Evolutionary conservation across 202 grass and related monocot species (phyloP).

Genomic region (Hordeum pubiflorum): DNA sequence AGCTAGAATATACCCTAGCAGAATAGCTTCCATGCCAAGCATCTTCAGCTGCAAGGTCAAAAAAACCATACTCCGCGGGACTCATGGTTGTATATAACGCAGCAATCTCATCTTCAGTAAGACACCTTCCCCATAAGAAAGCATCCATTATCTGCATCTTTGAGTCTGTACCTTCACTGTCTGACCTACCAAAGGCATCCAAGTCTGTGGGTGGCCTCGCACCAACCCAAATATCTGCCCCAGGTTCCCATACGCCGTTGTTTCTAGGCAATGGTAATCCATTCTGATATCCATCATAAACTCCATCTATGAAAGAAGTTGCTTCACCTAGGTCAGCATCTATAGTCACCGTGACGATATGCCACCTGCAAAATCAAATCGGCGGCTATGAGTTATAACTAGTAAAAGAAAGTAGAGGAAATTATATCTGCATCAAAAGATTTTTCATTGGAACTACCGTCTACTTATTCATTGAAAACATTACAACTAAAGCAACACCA

Average conservation of each 20-base stretch:
- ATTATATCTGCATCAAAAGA: not conserved
- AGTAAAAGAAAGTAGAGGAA: not conserved
- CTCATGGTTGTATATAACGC: slow-evolving; percentile 57
- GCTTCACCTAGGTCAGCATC: slow-evolving; percentile 95
- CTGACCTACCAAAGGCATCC: slow-evolving; percentile 97
- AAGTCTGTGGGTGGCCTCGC: slow-evolving; percentile 80
- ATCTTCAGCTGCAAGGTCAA: slow-evolving; percentile 64
- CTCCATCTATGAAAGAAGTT: slow-evolving; percentile 86
- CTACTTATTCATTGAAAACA: not conserved
- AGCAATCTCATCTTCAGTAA: slow-evolving; percentile 91
- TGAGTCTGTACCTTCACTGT: slow-evolving; percentile 84
- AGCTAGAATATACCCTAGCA: slow-evolving; percentile 57
- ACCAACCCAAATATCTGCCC: slow-evolving; percentile 88
- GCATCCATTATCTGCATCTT: slow-evolving; percentile 99
- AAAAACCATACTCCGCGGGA: slow-evolving; percentile 63
- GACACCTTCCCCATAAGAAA: slow-evolving; percentile 86
- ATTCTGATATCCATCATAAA: slow-evolving; percentile 87
- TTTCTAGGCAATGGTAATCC: slow-evolving; percentile 63
- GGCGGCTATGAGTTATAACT: slow-evolving; percentile 5
- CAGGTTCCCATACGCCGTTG: slow-evolving; percentile 70
- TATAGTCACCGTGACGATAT: slow-evolving; percentile 87
- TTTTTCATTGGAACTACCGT: not conserved
- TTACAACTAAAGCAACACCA: slow-evolving; percentile 17
- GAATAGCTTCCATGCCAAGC: slow-evolving; percentile 85
- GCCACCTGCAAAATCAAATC: slow-evolving; percentile 67